Conservation (phyloP, 2,329 filamentous ascomycete species). For the Colletotrichum sp. region DNA sequence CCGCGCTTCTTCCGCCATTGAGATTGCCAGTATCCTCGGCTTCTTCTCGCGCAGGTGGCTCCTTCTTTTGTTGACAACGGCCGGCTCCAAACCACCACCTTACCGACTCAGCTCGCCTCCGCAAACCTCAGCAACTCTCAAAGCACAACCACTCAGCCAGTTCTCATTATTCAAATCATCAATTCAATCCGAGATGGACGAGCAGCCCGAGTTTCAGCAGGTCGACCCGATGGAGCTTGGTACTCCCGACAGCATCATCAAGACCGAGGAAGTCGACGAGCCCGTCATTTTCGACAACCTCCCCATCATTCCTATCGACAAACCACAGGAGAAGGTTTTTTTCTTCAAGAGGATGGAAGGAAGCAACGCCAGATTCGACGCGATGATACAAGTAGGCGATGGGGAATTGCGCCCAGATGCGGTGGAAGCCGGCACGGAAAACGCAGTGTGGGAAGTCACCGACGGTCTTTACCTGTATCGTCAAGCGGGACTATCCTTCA, state of each 20-base stretch:
- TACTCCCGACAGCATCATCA: neutral
- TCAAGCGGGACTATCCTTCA: rapidly evolving
- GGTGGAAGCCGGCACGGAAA: neutral
- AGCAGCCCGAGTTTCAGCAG: neutral
- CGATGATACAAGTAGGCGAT: neutral
- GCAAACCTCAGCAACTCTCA: neutral
- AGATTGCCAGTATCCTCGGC: neutral
- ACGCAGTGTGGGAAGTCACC: neutral
- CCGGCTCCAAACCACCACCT: neutral
- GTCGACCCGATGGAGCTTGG: neutral
- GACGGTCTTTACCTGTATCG: neutral
- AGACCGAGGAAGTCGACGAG: neutral
- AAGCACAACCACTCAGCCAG: neutral
- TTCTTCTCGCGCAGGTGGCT: neutral
- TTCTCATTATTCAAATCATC: neutral
- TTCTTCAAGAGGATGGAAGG: neutral
- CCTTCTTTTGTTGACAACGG: neutral
- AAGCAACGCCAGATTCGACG: neutral
- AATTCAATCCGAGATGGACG: neutral
- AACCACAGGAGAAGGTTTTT: neutral
- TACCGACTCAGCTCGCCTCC: neutral
- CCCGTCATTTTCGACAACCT: neutral
- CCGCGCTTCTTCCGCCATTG: neutral
- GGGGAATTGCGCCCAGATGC: neutral
- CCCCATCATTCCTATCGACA: neutral